Evolutionary conservation across 495 filamentous ascomycete genomes (phyloP).

Genomic region (Daldinia decipiens): DNA sequence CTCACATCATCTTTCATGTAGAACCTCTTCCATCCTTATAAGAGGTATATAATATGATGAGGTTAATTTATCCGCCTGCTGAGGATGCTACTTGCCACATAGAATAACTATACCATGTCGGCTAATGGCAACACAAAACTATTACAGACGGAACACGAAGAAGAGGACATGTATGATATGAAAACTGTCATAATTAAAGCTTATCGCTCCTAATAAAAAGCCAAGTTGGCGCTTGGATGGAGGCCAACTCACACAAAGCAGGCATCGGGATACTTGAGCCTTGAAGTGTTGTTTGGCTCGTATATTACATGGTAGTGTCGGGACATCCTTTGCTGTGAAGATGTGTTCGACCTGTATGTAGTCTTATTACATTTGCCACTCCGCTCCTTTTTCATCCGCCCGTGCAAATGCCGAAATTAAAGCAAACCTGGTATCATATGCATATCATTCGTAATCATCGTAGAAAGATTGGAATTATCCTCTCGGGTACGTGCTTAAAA

Average conservation of each 20-base stretch:
- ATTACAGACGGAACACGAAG: background rate
- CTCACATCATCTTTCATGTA: no score
- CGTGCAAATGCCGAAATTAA: constrained; percentile 34
- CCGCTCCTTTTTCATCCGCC: constrained; percentile 9
- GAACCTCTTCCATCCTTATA: no score
- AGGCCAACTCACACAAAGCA: background rate
- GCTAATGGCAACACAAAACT: background rate
- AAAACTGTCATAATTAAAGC: background rate
- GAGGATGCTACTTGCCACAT: no score
- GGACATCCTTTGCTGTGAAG: background rate
- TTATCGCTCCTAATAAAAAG: background rate
- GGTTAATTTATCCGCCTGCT: no score
- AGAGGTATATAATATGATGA: no score
- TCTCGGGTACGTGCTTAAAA: constrained; percentile 8
- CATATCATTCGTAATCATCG: constrained; percentile 39
- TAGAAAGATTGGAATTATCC: constrained; percentile 12
- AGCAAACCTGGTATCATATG: constrained; percentile 46
- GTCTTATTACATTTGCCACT: constrained; percentile 1
- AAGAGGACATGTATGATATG: background rate
- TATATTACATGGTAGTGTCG: constrained; percentile 6
- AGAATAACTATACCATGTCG: no score
- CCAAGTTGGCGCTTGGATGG: background rate
- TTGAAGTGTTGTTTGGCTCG: background rate
- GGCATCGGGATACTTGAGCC: background rate
- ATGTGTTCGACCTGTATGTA: constrained; percentile 1